Conservation (phyloP, 108 stramenopile genomes). For the Seminavis robusta region DNA sequence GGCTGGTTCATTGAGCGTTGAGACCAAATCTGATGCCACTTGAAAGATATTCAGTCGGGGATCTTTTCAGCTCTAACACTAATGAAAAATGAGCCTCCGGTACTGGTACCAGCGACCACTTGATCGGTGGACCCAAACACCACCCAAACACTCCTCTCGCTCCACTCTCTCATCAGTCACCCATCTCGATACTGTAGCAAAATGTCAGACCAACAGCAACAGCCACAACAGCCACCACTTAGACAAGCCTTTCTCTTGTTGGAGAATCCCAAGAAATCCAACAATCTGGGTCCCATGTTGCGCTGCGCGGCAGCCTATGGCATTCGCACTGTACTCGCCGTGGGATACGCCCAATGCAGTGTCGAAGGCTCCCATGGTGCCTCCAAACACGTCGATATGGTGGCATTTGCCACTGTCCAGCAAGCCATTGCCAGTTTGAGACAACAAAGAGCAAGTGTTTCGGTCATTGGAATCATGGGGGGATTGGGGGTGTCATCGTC, state of each 20-base stretch:
- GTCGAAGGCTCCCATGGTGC: conserved; percentile 75
- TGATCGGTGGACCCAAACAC: too few relatives aligned
- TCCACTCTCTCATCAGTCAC: too few relatives aligned
- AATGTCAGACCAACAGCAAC: too few relatives aligned
- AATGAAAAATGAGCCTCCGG: too few relatives aligned
- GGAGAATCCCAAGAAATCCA: conserved; percentile 74
- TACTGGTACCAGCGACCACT: too few relatives aligned
- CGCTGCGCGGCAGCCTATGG: conserved; percentile 82
- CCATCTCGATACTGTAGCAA: too few relatives aligned
- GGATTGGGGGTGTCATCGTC: conserved; percentile 2
- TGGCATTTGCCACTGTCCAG: conserved; percentile 60
- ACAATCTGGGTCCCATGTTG: conserved; percentile 73
- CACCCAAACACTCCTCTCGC: too few relatives aligned
- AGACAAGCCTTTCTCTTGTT: conserved; percentile 33
- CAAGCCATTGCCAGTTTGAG: conserved; percentile 28
- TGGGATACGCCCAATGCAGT: conserved; percentile 64
- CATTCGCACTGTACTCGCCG: conserved; percentile 53
- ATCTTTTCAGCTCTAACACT: too few relatives aligned
- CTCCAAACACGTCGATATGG: conserved; percentile 58
- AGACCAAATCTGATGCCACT: too few relatives aligned
- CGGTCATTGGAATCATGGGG: conserved; percentile 9
- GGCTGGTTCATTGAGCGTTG: too few relatives aligned
- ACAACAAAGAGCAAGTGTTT: conserved; percentile 7
- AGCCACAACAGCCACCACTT: background rate
- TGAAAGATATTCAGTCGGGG: too few relatives aligned